Base-by-base conservation (phyloP, 345 rosid species). In the Litchi chinensis region DNA sequence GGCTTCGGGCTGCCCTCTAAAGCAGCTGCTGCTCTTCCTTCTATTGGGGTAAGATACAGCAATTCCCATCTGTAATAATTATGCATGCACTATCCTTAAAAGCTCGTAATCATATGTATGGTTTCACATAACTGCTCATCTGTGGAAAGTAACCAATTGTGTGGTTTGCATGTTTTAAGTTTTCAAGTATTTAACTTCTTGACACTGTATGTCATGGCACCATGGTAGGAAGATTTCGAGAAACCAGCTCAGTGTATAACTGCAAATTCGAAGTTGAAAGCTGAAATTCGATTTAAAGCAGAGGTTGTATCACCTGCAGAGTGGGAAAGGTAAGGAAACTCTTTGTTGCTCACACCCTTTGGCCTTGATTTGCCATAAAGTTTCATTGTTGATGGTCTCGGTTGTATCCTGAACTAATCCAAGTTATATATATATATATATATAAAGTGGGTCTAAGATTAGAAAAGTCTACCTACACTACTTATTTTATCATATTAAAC, bases 181-280 rank as follows among this genome's bases (percentile, higher is more conserved):
- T 65, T 46, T 60, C 65, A 60, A 6, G 52, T n/a, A 26, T 68
- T 62, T 71, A 50, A 59, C 78, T 40, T 72, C 22, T 28, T 83
- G 43, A 79, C 63, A 60, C 73, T 74, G 68, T 59, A 76, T 82
- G 28, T 78, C 15, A 77, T 65, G 78, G 28, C 75, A 62, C 75
- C 65, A 68, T 81, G 67, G 54, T 83, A 93, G 99, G 99, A 94
- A 85, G 97, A 94, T 82, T 96, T 96, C 2, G 94, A 96, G 78
- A 86, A 89, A 80, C 85, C 93, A 71, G 83, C 98, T 78, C 93
- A 96, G 71, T 96, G 98, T 2, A 78, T 96, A 65, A 87, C 87
- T 74, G 89, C 92, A 41, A 88, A 91, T 79, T 96, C 99, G 62
- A 94, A 90, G 86, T 82, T 96, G 86, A 96, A 96, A 88, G 82